A percentile compares a stretch with the other conserved stretches of the same genome.
phyloP scores from a whole-genome alignment of 169 alveolate species.

The Plasmodium gaboni region DNA sequence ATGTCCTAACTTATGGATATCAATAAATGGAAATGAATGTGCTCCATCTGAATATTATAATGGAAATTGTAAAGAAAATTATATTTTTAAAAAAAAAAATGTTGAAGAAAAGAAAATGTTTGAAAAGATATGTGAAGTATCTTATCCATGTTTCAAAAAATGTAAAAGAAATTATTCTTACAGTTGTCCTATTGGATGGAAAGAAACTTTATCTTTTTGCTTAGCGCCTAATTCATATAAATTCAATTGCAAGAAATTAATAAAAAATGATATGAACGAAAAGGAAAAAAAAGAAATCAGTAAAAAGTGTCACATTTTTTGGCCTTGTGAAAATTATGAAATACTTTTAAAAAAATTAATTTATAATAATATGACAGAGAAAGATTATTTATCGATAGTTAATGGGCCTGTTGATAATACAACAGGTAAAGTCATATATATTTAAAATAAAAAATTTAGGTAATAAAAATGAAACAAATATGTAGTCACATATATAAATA shows the following conservation, averaged over 20 bases:
- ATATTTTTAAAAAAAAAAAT: constrained; percentile 55
- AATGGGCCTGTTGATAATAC: constrained; percentile 68
- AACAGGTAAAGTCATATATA: constrained; percentile 35
- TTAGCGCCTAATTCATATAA: constrained; percentile 64
- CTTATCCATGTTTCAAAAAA: constrained; percentile 58
- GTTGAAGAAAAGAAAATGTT: constrained; percentile 65
- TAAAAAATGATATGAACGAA: constrained; percentile 54
- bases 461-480: no score
- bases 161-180: constrained; percentile 71
- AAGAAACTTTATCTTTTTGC: constrained; percentile 61
- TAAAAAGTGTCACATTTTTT: constrained; percentile 62
- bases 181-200: constrained; percentile 77
- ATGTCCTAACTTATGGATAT: constrained; percentile 64
- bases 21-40: constrained; percentile 60
- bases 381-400: constrained; percentile 48
- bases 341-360: constrained; percentile 51
- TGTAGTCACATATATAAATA: no score
- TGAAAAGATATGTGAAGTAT: constrained; percentile 70
- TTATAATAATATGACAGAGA: constrained; percentile 45
- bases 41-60: constrained; percentile 67
- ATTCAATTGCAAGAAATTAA: constrained; percentile 44
- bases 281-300: constrained; percentile 62
- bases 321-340: constrained; percentile 77
- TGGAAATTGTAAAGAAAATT: constrained; percentile 72
- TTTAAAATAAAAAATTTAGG: neutral